Evolutionary conservation across 352 stramenopile genomes (phyloP), one percentile per base, ranked within the genome.

Genomic region (Phytophthora meadii): DNA sequence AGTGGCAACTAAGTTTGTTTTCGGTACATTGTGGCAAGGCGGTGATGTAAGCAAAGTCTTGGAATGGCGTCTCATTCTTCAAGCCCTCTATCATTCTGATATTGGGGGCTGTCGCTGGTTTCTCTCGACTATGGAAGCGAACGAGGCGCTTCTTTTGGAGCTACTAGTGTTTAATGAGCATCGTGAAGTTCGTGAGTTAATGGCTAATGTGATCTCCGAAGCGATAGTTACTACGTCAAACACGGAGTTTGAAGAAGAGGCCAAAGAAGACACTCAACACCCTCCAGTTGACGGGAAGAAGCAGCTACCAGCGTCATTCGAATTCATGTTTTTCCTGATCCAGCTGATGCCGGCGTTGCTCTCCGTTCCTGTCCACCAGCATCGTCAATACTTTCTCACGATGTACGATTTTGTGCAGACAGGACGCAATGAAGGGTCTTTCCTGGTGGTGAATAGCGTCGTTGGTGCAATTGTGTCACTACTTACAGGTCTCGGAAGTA

Each of bases 11-110:
- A 88, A 87, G 51, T 96, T 95, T 65, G 87, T 94, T 4, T 96
- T 95, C 59, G 89, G 89, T 19, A 96, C 89, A 11, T 52, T 95
- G 24, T 95, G 83, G 87, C 89, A 95, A 67, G 86, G 75, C n/a
- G 82, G 82, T 2, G 76, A 94, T 57, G 72, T 93, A 4, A 76
- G 72, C 14, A 82, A 84, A 17, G 76, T 95, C n/a, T 62, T 91
- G 14, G 82, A 87, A 63, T 96, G 89, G 89, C 84, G 78, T 46
- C 68, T 79, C 0, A 73, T 86, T n/a, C 62, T 96, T 6, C 72
- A 86, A 17, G 65, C 78, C 0, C 64, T 96, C n/a, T 94, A 93
- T 39, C 76, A 86, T 32, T 82, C 87, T 17, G 85, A 96, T 51
- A 63, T 89, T 32, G 60, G 59, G 28, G 87, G 86, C 3, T 89